These are phyloP conservation scores for Ophiobolus disseminans DNA, from an alignment of 2,329 filamentous ascomycete species.

Conservation along the genomic window DNA sequence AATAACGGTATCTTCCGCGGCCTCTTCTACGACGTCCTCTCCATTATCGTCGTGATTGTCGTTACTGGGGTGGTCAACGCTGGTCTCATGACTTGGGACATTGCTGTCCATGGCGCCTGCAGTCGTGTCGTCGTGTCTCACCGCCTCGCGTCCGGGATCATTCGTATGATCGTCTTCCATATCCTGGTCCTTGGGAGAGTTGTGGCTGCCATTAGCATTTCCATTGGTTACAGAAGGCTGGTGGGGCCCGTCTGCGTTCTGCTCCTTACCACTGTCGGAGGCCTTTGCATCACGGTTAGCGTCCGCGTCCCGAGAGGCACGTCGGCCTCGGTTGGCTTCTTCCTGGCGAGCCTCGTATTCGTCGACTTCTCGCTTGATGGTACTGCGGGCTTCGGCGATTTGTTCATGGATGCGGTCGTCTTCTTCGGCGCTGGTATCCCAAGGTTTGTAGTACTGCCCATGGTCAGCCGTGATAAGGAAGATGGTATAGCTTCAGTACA, in stretches of 20 bases:
- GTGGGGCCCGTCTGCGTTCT: conserved; percentile 28
- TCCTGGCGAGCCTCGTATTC: conserved; percentile 62
- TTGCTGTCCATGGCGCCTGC: conserved; percentile 26
- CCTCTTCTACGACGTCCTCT: conserved; percentile 77
- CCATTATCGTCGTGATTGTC: conserved; percentile 70
- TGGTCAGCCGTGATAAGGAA: conserved; percentile 32
- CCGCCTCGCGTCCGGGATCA: conserved; percentile 22
- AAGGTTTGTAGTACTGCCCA: conserved; percentile 81
- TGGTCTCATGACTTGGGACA: conserved; percentile 35
- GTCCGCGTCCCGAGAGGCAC: conserved; percentile 14
- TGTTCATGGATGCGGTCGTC: conserved; percentile 75
- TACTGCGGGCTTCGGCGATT: conserved; percentile 68
- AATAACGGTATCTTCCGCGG: conserved; percentile 89
- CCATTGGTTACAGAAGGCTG: conserved; percentile 28
- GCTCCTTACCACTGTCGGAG: conserved; percentile 32
- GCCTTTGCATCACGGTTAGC: conserved; percentile 23
- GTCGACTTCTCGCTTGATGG: conserved; percentile 69
- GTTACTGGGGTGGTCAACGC: conserved; percentile 47
- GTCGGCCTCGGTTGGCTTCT: conserved; percentile 31
- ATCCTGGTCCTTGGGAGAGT: conserved; percentile 30
- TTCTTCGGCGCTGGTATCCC: conserved; percentile 74
- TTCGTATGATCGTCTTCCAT: conserved; percentile 34
- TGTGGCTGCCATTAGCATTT: conserved; percentile 31
- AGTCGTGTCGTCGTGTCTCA: conserved; percentile 20
- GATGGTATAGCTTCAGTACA: conserved; percentile 42